Base-by-base conservation (phyloP, 108 stramenopile genomes). In the Chaetoceros tenuissimus region DNA sequence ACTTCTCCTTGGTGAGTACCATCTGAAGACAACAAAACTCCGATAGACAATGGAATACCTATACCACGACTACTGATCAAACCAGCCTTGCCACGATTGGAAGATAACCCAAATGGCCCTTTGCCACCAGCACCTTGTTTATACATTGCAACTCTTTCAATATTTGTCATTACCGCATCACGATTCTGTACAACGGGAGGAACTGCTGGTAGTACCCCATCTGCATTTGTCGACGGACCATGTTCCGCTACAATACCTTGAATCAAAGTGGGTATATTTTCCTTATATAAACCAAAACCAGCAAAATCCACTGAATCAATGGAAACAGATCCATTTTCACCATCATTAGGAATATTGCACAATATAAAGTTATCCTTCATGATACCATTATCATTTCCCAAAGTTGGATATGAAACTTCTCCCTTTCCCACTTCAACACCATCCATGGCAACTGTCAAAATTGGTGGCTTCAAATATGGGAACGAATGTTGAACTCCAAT, bases 401-500 rank as follows among this genome's bases (percentile, higher is more conserved):
- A 55, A 5, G 71, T 57, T 0, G 91, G 91, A 64, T 85, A 92
- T 0, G 64, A 55, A 25, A 92, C 53, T 60, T 89, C 87, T 23
- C 85, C 87, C 48, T 54, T 57, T 19, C 60, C 73, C 48, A 74
- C 68, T 20, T 79, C 73, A 8, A 67, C 68, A 29, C 92, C 92
- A 66, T 93, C 77, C 18, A 93, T 80, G 45, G 74, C 77, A 18
- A 89, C 51, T 20, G 75, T 80, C 67, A 88, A 74, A 28, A 84
- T 69, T 3, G 92, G 85, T 22, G 87, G 76, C 45, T 88, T 82
- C 0, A 93, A 64, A 52, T 93, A 93, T 3, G 87, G 92, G 66
- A 83, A 85, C 18, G 77, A 72, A 61, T 93, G 92, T 20, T 77
- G 74, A 52, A 89, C 75, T 28, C 73, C 78, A 28, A 93, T 58